Evolutionary conservation across 225 moss, liverwort and hornwort species (phyloP).

Genomic region (Lunularia cruciata): DNA sequence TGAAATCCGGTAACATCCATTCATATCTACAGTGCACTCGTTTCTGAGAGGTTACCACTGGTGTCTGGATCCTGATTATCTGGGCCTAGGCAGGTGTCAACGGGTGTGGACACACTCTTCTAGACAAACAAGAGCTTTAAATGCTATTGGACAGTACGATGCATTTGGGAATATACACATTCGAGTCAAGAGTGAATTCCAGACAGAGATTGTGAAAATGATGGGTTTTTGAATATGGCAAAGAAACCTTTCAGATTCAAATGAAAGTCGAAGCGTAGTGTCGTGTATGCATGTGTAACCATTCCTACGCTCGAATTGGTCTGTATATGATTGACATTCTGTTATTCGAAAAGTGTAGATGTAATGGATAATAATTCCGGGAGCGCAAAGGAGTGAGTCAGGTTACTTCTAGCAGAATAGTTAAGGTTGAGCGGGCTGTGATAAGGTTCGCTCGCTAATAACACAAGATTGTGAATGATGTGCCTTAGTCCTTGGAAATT

Average conservation of each 20-base stretch:
- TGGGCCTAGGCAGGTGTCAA: not conserved
- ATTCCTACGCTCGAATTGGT: too few species aligned
- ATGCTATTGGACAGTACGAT: not conserved
- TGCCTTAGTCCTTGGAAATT: too few species aligned
- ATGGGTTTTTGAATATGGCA: not conserved
- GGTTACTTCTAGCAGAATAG: too few species aligned
- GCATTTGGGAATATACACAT: not conserved
- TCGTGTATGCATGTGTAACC: too few species aligned
- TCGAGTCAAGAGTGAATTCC: not conserved
- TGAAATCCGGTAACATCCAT: constrained; percentile 8
- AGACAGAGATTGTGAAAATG: not conserved
- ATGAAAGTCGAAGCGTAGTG: not conserved
- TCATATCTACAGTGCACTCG: not conserved
- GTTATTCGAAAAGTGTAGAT: too few species aligned
- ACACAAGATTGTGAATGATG: too few species aligned
- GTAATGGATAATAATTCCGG: too few species aligned
- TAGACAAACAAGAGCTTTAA: constrained; percentile 1
- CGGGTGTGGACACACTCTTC: constrained; percentile 7
- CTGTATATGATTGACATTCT: too few species aligned
- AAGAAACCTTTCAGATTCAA: not conserved
- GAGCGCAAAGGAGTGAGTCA: too few species aligned
- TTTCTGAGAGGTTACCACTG: not conserved
- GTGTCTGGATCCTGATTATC: constrained; percentile 1
- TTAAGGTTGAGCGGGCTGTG: too few species aligned
- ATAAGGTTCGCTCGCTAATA: too few species aligned